phyloP scores from a whole-genome alignment of 805 yeast genomes.

The Candida ponderosae region DNA sequence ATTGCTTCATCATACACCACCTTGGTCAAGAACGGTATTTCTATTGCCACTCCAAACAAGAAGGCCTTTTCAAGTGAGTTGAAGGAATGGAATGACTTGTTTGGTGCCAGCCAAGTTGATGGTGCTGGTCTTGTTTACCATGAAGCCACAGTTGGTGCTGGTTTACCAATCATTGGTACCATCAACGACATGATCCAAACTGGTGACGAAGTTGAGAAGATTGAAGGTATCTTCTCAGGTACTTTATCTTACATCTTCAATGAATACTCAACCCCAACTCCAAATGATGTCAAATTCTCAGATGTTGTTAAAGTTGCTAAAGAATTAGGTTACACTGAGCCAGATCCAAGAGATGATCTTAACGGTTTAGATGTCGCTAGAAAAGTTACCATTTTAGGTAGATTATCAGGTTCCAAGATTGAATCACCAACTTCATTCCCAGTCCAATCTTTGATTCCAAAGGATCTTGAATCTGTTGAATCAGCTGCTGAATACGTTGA shows the following conservation, averaged over 20 bases:
- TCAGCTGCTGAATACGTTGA: constrained; percentile 74
- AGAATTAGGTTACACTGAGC: constrained; percentile 92
- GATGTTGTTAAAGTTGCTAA: constrained; percentile 88
- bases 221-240: constrained; percentile 96
- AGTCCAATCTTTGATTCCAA: constrained; percentile 89
- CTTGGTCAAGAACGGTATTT: constrained; percentile 69
- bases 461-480: constrained; percentile 64
- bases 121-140: constrained; percentile 76
- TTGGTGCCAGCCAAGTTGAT: constrained; percentile 41
- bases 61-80: constrained; percentile 87
- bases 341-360: constrained; percentile 98
- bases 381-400: constrained; percentile 92
- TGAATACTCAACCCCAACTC: constrained; percentile 69
- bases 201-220: constrained; percentile 85
- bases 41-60: constrained; percentile 97
- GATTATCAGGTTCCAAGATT: constrained; percentile 81
- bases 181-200: constrained; percentile 83
- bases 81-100: constrained; percentile 69
- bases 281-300: constrained; percentile 67
- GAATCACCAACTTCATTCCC: constrained; percentile 90
- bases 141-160: constrained; percentile 99
- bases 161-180: constrained; percentile 87
- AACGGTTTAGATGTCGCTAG: constrained; percentile 98
- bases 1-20: constrained; percentile 73
- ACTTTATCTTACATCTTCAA: constrained; percentile 93